Base-by-base conservation (phyloP, 1,139 yeast species). In the Zygosaccharomyces sapae region DNA sequence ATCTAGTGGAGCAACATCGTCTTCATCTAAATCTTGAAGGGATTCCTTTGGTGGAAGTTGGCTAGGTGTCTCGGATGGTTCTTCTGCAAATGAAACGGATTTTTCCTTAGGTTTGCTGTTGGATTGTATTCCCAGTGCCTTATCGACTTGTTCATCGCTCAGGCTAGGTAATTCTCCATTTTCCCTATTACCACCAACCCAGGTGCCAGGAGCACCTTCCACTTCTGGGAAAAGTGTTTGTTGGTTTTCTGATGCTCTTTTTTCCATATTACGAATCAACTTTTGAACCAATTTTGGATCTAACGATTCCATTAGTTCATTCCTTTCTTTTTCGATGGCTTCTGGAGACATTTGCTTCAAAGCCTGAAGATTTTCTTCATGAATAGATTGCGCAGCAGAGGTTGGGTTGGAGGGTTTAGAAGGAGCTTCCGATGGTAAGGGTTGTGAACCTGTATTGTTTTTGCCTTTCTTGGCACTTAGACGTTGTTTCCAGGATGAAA, bases 341-440 rank as follows among this genome's bases (percentile, higher is more conserved):
- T 76, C 83, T 1, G 72, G 73, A 1, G 83, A 71, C 94, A 90
- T 84, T 12, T 68, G 63, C 20, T 81, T 69, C 49, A 92, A 65
- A 43, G 74, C 72, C 38, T 80, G 79, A 54, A 85, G 63, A 64
- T 90, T 90, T 59, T 90, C 96, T 48, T 75, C 65, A 63, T 87
- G 92, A 31, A 90, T 86, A 59, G 77, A 76, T 56, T 83, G 90
- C 1, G 83, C 78, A 57, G 87, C 95, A 0, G 78, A 61, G 34
- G 71, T 50, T 2, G 61, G 60, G 5, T 52, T 56, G 48, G 52
- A 54, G 5, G 42, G 5, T 18, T 30, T 39, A 52, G 53, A 44
- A 51, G 46, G 35, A 44, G 53, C 41, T 50, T 56, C 34, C 50
- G 33, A 12, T 51, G 58, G 35, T 52, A 49, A 4, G 55, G 55